These are phyloP conservation scores for Nidula microcarpa DNA, from an alignment of 768 basidiomycete genomes.

Conservation along the genomic window DNA sequence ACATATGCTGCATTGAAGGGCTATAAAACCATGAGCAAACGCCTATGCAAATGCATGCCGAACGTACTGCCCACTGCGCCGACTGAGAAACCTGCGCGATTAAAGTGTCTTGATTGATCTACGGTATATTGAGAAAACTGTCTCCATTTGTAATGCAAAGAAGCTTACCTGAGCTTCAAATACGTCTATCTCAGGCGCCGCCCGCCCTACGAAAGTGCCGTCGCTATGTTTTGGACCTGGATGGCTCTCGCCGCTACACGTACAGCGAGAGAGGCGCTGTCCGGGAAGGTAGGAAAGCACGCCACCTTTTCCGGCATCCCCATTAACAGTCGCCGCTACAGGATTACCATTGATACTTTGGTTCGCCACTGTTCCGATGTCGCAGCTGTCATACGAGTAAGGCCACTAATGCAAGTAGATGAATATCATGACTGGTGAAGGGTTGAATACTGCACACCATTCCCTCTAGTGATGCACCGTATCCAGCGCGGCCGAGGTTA, in stretches of 20 bases:
- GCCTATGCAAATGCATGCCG: neutral
- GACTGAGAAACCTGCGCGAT: constrained; percentile 74
- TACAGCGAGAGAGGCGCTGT: constrained; percentile 83
- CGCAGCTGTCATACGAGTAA: constrained; percentile 79
- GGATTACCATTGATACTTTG: constrained; percentile 76
- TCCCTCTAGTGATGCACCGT: constrained; percentile 81
- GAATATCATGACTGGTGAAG: neutral
- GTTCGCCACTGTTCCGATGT: constrained; percentile 80
- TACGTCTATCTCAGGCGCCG: constrained; percentile 89
- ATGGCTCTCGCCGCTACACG: constrained; percentile 77
- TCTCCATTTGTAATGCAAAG: neutral
- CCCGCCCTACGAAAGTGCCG: constrained; percentile 74
- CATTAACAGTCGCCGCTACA: constrained; percentile 53
- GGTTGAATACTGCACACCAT: constrained; percentile 38
- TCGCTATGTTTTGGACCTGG: constrained; percentile 77
- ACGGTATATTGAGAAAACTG: constrained; percentile 9
- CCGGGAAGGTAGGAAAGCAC: constrained; percentile 74
- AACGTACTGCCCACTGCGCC: constrained; percentile 69
- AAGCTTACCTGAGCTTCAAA: constrained; percentile 71
- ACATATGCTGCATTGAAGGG: constrained; percentile 75
- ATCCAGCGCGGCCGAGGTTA: constrained; percentile 73
- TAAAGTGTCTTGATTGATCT: constrained; percentile 45
- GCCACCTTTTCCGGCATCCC: constrained; percentile 42
- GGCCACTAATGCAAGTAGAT: constrained; percentile 55
- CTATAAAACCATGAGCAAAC: constrained; percentile 22